Evolutionary conservation across 306 rosid genomes (phyloP).

Genomic region (Cucurbita pepo): DNA sequence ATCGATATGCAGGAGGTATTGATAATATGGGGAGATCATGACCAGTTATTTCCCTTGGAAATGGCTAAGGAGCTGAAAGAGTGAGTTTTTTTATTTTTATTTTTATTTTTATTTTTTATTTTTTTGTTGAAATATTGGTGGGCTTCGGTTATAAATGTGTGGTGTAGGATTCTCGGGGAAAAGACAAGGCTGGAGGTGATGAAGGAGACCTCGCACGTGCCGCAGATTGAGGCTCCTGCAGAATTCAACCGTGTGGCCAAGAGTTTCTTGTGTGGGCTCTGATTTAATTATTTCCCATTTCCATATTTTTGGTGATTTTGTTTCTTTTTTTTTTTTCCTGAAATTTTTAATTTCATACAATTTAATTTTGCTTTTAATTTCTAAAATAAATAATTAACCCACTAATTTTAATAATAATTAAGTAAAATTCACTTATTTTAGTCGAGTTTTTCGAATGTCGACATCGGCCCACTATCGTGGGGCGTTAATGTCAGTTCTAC

Average conservation of each 20-base stretch:
- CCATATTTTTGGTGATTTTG: no score
- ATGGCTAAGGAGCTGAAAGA: conserved; percentile 51
- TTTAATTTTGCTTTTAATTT: no score
- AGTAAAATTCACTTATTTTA: no score
- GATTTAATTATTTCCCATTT: no score
- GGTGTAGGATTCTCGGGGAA: conserved; percentile 37
- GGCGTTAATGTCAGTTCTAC: conserved; percentile 38
- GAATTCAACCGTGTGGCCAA: conserved; percentile 49
- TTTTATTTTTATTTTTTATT: not conserved
- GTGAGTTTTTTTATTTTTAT: conserved; percentile 17
- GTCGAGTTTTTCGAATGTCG: conserved; percentile 9
- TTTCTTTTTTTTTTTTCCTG: no score
- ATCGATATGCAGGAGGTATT: conserved; percentile 41
- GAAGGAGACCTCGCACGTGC: conserved; percentile 59
- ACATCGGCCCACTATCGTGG: conserved; percentile 82
- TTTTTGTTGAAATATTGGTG: not conserved
- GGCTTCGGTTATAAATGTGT: not conserved
- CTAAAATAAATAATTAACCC: no score
- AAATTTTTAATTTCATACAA: no score
- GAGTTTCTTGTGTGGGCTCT: conserved; percentile 22
- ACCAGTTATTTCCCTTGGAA: conserved; percentile 51
- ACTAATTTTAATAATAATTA: no score
- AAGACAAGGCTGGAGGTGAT: conserved; percentile 54
- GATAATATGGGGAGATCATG: conserved; percentile 71
- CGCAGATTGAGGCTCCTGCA: conserved; percentile 46